Base-by-base conservation (phyloP, 129 eudicot genomes). In the Centella asiatica region DNA sequence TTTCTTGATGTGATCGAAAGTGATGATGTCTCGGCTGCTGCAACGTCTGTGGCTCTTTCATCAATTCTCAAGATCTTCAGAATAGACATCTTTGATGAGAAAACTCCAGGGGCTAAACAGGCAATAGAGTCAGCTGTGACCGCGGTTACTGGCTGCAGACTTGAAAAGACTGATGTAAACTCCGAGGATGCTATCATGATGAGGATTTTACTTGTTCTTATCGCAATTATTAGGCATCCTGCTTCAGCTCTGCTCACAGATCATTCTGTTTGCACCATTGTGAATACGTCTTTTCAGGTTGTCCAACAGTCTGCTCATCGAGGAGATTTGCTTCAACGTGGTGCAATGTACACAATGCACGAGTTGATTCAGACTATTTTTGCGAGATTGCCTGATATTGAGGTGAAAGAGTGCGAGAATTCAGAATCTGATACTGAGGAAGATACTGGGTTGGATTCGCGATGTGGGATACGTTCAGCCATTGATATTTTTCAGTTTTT, bases 401-500 rank as follows among this genome's bases (percentile, higher is more conserved):
- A 87, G 52, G 86, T 77, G 24, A 74, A 40, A 1, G 88, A 84
- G 4, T 75, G 85, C 84, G 96, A 87, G 59, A 72, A 84, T 23
- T 73, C 83, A 0, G 95, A 87, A 36, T 87, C 95, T 0, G 98
- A 92, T 42, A 76, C 87, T 0, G 98, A 92, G 71, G 95, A 62
- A 7, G 53, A 90, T 27, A 17, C 46, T 3, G 48, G 19, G 8
- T 56, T 73, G 4, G 85, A 77, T 63, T 36, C 79, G 0, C 76
- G 85, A 23, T 92, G 75, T 47, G 94, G 98, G 27, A 78, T 84
- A 23, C 78, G 88, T 20, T 75, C 81, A 4, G 95, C 85, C 0
- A 86, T 92, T 7, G 98, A 92, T 52, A 82, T 92, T 45, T 92
- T 92, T 64, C 98, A 87, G 13, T 92, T 92, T 54, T 65, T 92